These are phyloP conservation scores for Phytophthora boehmeriae DNA, from an alignment of 352 stramenopile species.

Conservation along the genomic window DNA sequence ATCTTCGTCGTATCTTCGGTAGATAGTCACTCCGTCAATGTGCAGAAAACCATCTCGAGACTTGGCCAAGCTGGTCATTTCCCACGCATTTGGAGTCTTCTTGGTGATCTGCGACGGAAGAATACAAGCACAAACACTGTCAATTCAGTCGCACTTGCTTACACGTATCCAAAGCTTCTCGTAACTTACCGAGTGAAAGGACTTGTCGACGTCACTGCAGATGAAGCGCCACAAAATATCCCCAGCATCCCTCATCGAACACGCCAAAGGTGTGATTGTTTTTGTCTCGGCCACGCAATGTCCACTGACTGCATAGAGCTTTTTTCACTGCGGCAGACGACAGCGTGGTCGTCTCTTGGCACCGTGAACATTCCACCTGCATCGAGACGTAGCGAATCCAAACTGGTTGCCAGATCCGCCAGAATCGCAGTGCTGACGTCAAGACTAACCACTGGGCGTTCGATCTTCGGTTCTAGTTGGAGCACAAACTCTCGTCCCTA, in stretches of 20 bases:
- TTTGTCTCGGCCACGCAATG: conserved; percentile 13
- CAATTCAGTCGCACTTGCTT: neutral
- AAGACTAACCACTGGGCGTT: neutral
- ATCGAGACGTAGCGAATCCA: conserved; percentile 10
- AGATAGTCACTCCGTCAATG: conserved; percentile 17
- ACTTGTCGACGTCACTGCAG: conserved; percentile 11
- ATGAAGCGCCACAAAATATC: conserved; percentile 18
- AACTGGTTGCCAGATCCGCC: conserved; percentile 1
- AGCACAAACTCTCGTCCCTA: conserved; percentile 12
- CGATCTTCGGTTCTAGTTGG: neutral
- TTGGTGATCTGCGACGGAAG: conserved; percentile 4
- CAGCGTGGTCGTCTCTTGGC: neutral
- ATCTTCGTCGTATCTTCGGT: conserved; percentile 23
- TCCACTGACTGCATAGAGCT: neutral
- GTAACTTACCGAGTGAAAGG: conserved; percentile 19
- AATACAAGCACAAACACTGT: neutral
- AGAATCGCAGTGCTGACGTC: conserved; percentile 9
- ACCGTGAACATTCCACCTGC: neutral
- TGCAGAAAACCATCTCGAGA: conserved; percentile 7
- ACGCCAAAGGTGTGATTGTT: conserved; percentile 20
- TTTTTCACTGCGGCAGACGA: conserved; percentile 7
- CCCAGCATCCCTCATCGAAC: conserved; percentile 12
- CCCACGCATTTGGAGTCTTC: conserved; percentile 7
- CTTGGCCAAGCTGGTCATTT: conserved; percentile 25
- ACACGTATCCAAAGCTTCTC: neutral